Percentiles rank a stretch among this genome's conserved stretches.
These are phyloP conservation scores for Irpex sp. DNA, from an alignment of 1,284 basidiomycete genomes.

Conservation along the genomic window DNA sequence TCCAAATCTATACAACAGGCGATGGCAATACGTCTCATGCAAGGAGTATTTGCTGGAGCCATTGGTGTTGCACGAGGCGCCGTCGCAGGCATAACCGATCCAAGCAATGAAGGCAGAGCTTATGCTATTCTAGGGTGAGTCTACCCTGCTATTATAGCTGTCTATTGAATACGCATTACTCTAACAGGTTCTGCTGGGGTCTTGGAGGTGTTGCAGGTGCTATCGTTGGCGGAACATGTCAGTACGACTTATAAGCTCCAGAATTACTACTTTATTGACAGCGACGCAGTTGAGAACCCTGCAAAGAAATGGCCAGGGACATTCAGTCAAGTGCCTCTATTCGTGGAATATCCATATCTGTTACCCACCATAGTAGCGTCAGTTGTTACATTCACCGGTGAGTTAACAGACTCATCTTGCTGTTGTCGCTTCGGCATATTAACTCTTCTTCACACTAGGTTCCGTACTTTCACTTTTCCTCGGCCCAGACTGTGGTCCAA, in stretches of 20 bases:
- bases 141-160: not conserved
- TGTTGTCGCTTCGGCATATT: not conserved
- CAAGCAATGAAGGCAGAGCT: constrained; percentile 89
- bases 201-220: constrained; percentile 91
- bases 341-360: constrained; percentile 86
- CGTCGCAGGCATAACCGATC: constrained; percentile 85
- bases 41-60: constrained; percentile 94
- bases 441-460: constrained; percentile 39
- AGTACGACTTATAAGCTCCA: constrained; percentile 26
- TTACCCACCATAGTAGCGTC: constrained; percentile 85
- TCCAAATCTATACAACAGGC: constrained; percentile 80
- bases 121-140: constrained; percentile 87
- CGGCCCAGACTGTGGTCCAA: constrained; percentile 85
- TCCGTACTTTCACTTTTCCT: constrained; percentile 88
- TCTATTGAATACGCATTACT: not conserved
- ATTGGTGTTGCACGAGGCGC: constrained; percentile 91
- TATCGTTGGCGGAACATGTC: constrained; percentile 83
- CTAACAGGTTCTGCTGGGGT: constrained; percentile 81
- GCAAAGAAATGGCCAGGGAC: constrained; percentile 79
- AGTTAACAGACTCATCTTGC: constrained; percentile 14
- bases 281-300: constrained; percentile 71
- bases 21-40: constrained; percentile 84
- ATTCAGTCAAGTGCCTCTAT: constrained; percentile 65
- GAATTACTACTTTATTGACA: not conserved
- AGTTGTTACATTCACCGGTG: constrained; percentile 69